These are phyloP conservation scores for Debaryomycetaceae sp. DNA, from an alignment of 1,139 yeast genomes.

Conservation along the genomic window DNA sequence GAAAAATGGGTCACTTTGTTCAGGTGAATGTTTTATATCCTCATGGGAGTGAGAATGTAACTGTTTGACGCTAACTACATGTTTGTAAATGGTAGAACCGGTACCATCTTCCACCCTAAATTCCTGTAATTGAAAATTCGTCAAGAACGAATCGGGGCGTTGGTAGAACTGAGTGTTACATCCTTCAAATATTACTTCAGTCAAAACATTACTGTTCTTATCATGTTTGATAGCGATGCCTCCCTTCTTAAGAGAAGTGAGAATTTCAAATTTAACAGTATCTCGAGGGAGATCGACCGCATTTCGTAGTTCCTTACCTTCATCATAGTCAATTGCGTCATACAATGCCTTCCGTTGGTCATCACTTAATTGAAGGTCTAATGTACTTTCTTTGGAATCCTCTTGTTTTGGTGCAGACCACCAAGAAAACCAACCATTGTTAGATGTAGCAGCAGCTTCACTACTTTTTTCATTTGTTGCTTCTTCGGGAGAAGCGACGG, in stretches of 20 bases:
- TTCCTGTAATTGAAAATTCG: conserved; percentile 74
- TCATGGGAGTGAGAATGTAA: conserved; percentile 32
- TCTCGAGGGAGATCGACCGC: conserved; percentile 72
- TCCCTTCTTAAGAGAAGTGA: conserved; percentile 71
- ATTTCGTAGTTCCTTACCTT: conserved; percentile 50
- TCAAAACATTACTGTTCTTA: conserved; percentile 46
- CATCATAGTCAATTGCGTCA: conserved; percentile 92
- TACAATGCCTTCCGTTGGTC: conserved; percentile 81
- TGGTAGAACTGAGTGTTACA: conserved; percentile 72
- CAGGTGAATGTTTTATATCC: conserved; percentile 3
- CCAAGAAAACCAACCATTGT: conserved; percentile 59
- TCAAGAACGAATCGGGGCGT: conserved; percentile 73
- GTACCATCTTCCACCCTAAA: conserved; percentile 88
- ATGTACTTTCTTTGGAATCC: conserved; percentile 8
- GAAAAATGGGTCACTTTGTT: conserved; percentile 62
- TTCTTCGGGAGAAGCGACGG: not conserved
- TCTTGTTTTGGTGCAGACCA: conserved; percentile 29
- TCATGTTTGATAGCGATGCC: conserved; percentile 60
- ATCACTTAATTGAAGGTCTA: conserved; percentile 47
- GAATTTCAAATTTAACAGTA: conserved; percentile 61
- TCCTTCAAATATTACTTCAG: conserved; percentile 80
- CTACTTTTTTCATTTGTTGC: conserved; percentile 2
- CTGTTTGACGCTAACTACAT: conserved; percentile 84
- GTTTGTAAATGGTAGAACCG: conserved; percentile 67
- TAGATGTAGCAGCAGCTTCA: not conserved